Evolutionary conservation across 345 rosid genomes (phyloP).

Genomic region (Mangifera indica): DNA sequence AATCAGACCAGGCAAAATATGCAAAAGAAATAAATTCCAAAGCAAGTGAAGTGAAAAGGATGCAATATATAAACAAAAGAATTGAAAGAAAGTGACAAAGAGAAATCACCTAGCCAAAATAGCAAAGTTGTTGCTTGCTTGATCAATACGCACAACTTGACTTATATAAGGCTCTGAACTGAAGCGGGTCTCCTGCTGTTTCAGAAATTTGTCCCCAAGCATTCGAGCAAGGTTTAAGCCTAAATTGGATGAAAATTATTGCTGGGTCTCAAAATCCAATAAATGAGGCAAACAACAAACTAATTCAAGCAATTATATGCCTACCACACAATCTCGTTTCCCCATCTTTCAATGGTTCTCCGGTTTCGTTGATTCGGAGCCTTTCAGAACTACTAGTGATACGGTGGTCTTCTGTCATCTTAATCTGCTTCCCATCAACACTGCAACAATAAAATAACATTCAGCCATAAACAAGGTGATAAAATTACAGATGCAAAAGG

Average conservation of each 20-base stretch:
- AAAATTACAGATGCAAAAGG: not conserved
- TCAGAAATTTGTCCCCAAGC: conserved; percentile 97
- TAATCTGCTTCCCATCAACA: conserved; percentile 65
- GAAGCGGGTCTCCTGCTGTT: conserved; percentile 84
- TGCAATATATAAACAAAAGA: not conserved
- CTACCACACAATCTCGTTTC: conserved; percentile 78
- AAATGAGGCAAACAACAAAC: not conserved
- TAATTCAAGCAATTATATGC: conserved; percentile 11
- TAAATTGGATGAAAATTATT: conserved; percentile 20
- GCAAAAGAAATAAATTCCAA: not conserved
- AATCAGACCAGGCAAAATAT: not conserved
- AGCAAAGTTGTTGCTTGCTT: conserved; percentile 57
- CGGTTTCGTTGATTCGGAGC: conserved; percentile 58
- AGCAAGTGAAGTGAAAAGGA: not conserved
- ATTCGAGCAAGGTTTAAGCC: conserved; percentile 91
- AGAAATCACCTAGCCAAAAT: conserved; percentile 75
- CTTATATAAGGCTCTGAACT: conserved; percentile 87
- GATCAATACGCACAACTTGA: conserved; percentile 57
- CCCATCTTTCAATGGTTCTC: conserved; percentile 75
- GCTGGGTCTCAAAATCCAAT: not conserved
- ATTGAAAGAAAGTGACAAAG: not conserved
- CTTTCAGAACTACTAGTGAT: conserved; percentile 68
- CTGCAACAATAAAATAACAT: conserved; percentile 46
- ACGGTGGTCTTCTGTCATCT: conserved; percentile 94
- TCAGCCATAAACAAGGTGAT: conserved; percentile 18